Conservation (phyloP, 345 rosid genomes). For the Hevea brasiliensis region DNA sequence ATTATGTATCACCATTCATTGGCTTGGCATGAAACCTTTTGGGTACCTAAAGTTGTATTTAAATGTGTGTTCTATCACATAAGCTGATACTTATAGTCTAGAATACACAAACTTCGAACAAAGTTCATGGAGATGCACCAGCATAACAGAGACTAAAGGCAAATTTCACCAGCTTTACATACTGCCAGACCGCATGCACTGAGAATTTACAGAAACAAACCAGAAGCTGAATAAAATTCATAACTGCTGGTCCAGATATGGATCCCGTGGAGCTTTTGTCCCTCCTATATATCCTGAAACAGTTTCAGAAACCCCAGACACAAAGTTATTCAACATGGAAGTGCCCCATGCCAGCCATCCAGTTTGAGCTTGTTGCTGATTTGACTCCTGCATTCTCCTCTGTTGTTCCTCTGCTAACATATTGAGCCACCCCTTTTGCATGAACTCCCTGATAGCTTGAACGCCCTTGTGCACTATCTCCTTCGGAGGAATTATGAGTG, state of each 20-base stretch:
- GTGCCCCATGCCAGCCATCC: constrained; percentile 32
- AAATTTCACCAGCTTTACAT: neutral
- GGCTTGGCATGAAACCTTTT: no score
- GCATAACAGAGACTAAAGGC: neutral
- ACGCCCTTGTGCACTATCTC: constrained; percentile 17
- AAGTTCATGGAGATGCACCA: neutral
- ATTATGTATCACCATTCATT: no score
- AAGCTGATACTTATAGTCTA: neutral
- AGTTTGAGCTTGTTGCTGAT: constrained; percentile 12
- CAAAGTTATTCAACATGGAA: constrained; percentile 22
- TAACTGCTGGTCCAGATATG: constrained; percentile 27
- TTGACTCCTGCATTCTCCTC: constrained; percentile 8
- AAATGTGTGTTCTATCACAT: neutral
- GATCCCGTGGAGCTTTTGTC: constrained; percentile 23
- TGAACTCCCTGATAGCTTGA: constrained; percentile 24
- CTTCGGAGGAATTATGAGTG: constrained; percentile 27
- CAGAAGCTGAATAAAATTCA: constrained; percentile 3
- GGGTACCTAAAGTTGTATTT: no score
- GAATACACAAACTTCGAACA: no score
- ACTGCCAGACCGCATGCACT: neutral
- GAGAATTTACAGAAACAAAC: neutral
- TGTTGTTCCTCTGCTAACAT: constrained; percentile 20
- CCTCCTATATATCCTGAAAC: constrained; percentile 24
- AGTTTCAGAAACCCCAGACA: constrained; percentile 19
- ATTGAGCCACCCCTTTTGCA: constrained; percentile 23